Base-by-base conservation (phyloP, 2,329 filamentous ascomycete species). In the Trichoderma brevicompactum region DNA sequence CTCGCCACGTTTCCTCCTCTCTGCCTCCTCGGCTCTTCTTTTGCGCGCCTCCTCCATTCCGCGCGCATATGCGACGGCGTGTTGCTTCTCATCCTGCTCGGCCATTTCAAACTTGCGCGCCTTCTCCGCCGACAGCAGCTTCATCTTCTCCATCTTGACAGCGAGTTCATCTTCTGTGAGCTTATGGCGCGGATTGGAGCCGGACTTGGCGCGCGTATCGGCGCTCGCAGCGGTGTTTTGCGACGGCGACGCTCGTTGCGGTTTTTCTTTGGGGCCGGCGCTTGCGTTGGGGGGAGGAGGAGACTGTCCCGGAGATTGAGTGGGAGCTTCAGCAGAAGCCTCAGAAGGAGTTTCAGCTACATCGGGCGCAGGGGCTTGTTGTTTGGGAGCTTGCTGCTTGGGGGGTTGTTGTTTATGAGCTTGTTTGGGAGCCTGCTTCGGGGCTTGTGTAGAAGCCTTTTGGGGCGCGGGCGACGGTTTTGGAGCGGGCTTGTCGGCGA, bases 91-190 rank as follows among this genome's bases (percentile, higher is more conserved):
- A 70, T 88, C 85, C 67, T 81, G 79, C 73, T 86, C 83, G 0
- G 83, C 84, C 72, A 85, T 81, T 70, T 87, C 83, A 69, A 86
- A 86, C 67, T 84, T 84, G 69, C 84, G 82, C 70, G 83, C 81
- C 76, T 85, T 86, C 73, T 88, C 86, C 0, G 82, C 84, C 0
- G 81, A 80, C 0, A 86, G 73, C 8, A 88, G 79, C 65, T 85
- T 85, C 83, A 87, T 87, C 72, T 84, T 78, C 70, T 84, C 83
- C 82, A 89, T 86, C 72, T 87, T 87, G 66, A 78, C 82, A 0
- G 84, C 79, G 4, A 89, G 81, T 74, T 89, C 83, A 0, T 78
- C 76, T 0, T 89, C 85, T 0, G 85, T 87, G 34, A 87, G 80
- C 75, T 88, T 88, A 28, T 82, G 82, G 10, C 85, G 83, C 28